Conservation (phyloP, 164 flowering plant species). For the Stephania cephalantha region DNA sequence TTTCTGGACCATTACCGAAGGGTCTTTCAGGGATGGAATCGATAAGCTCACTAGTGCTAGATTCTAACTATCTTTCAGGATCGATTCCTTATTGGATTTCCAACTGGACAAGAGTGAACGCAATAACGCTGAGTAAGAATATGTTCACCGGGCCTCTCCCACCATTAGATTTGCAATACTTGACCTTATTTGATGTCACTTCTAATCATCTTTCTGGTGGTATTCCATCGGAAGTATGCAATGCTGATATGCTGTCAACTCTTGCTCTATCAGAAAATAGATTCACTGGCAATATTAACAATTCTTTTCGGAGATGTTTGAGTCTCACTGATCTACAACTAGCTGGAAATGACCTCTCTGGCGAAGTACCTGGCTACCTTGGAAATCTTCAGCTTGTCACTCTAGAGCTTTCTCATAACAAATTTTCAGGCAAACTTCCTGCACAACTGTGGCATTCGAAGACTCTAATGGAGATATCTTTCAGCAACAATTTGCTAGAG, state of each 20-base stretch:
- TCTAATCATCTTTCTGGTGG: conserved; percentile 51
- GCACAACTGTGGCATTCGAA: conserved; percentile 44
- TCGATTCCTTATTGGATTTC: conserved; percentile 49
- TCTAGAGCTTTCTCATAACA: conserved; percentile 46
- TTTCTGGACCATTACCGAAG: conserved; percentile 52
- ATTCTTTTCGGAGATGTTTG: conserved; percentile 36
- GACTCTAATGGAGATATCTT: conserved; percentile 48
- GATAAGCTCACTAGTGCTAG: conserved; percentile 33
- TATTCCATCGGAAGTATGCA: conserved; percentile 39
- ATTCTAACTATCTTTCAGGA: conserved; percentile 45
- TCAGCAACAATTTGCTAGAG: conserved; percentile 38
- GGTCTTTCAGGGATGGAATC: conserved; percentile 32
- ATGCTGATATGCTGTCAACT: conserved; percentile 25
- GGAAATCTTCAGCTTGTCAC: conserved; percentile 44
- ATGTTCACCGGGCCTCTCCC: conserved; percentile 43
- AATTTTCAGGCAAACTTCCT: conserved; percentile 46
- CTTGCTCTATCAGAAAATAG: conserved; percentile 38
- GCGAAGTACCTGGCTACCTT: conserved; percentile 47
- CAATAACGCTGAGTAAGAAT: conserved; percentile 38
- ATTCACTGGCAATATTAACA: conserved; percentile 37
- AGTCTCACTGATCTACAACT: conserved; percentile 41
- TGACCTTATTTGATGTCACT: conserved; percentile 33
- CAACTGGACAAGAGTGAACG: conserved; percentile 34
- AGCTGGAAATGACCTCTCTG: conserved; percentile 40
- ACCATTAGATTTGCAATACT: conserved; percentile 28